Conservation (phyloP, 331 rosid genomes). For the Prunus yedoensis region DNA sequence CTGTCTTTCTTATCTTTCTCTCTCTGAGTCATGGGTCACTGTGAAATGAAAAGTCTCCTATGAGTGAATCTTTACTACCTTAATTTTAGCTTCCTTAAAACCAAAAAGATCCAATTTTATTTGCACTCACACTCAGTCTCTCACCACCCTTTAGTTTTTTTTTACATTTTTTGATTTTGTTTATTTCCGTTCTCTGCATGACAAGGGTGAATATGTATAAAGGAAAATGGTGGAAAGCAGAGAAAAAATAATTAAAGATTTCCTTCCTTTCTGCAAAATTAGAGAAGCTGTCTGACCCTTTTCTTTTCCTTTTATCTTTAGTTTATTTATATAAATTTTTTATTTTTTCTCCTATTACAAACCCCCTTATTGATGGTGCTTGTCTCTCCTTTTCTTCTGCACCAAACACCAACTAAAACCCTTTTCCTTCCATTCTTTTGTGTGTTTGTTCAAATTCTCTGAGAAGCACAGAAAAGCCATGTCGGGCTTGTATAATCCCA, state of each 20-base stretch:
- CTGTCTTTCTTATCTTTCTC: not conserved
- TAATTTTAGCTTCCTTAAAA: slow-evolving; percentile 24
- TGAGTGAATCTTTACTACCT: slow-evolving; percentile 40
- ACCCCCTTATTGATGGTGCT: slow-evolving; percentile 54
- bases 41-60: slow-evolving; percentile 27
- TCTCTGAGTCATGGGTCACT: slow-evolving; percentile 8
- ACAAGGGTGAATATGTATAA: not conserved
- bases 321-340: not conserved
- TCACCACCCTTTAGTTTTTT: slow-evolving; percentile 2
- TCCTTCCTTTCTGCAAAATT: slow-evolving; percentile 38
- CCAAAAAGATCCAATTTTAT: slow-evolving; percentile 29
- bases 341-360: slow-evolving; percentile 38
- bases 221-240: not conserved
- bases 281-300: slow-evolving; percentile 25
- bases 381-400: slow-evolving; percentile 60
- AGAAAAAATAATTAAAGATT: slow-evolving; percentile 37
- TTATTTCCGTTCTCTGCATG: not conserved
- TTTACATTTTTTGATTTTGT: slow-evolving; percentile 4
- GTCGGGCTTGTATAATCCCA: slow-evolving; percentile 93
- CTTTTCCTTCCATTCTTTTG: slow-evolving; percentile 43
- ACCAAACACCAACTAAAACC: slow-evolving; percentile 49
- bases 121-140: slow-evolving; percentile 14
- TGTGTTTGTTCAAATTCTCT: slow-evolving; percentile 37
- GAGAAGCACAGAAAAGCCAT: slow-evolving; percentile 44
- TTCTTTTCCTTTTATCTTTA: slow-evolving; percentile 9